Conservation (phyloP, 768 basidiomycete genomes). For the Boletales sp. region DNA sequence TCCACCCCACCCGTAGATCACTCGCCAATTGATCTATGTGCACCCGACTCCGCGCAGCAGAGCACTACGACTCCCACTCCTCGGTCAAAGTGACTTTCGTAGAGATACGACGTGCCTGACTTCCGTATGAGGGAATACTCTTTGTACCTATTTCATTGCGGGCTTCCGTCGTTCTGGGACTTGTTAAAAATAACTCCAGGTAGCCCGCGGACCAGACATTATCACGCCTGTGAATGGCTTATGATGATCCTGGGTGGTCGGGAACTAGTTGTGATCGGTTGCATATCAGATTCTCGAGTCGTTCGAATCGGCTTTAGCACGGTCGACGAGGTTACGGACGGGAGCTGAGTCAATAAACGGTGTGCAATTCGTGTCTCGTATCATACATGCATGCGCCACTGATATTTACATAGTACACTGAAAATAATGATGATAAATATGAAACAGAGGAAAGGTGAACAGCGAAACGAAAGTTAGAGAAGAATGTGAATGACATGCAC, state of each 20-base stretch:
- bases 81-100: too few species aligned
- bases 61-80: background rate
- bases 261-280: background rate
- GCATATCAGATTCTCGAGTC: too few species aligned
- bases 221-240: background rate
- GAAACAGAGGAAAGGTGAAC: background rate
- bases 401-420: background rate
- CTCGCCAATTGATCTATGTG: background rate
- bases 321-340: too few species aligned
- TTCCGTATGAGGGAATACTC: background rate
- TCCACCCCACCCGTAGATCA: background rate
- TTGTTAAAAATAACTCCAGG: slow-evolving; percentile 4
- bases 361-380: background rate
- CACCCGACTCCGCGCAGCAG: background rate
- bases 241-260: background rate
- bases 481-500: background rate
- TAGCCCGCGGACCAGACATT: background rate
- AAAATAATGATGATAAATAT: slow-evolving; percentile 4
- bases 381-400: slow-evolving; percentile 11
- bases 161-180: background rate
- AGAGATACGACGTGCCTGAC: background rate
- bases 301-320: too few species aligned
- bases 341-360: too few species aligned
- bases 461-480: too few species aligned
- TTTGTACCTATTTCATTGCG: background rate